Evolutionary conservation across 2,329 filamentous ascomycete species (phyloP).

Genomic region (Pseudocercospora eumusae): DNA sequence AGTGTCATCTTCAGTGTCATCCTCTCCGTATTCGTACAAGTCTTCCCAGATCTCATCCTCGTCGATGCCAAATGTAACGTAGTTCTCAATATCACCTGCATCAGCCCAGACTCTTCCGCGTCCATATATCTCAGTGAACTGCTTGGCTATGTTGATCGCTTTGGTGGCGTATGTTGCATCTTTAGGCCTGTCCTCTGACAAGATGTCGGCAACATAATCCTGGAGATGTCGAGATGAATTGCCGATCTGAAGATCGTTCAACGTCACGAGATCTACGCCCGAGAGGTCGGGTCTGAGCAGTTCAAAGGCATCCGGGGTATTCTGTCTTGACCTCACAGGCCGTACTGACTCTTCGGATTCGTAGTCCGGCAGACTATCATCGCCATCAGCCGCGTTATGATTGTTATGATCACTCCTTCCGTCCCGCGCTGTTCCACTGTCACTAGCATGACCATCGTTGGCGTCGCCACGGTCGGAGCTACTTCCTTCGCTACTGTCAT

Average conservation of each 20-base stretch:
- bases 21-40: not conserved
- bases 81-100: slow-evolving; percentile 6
- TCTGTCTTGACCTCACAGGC: not conserved
- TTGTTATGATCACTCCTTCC: not conserved
- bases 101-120: not conserved
- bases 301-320: not conserved
- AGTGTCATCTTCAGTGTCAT: not conserved
- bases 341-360: not conserved
- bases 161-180: not conserved
- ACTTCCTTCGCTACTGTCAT: not conserved
- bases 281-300: not conserved
- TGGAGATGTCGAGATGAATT: not conserved
- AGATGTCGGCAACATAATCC: not conserved
- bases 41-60: slow-evolving; percentile 8
- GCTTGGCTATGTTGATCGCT: not conserved
- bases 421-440: not conserved
- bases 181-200: not conserved
- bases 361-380: not conserved
- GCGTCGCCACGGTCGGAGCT: not conserved
- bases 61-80: slow-evolving; percentile 4
- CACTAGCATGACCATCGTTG: not conserved
- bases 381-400: not conserved
- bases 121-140: not conserved
- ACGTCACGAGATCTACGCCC: not conserved
- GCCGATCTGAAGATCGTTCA: not conserved